A percentile compares a stretch with the other conserved stretches of the same genome.
These are phyloP conservation scores for Chaetomium globosum DNA, from an alignment of 2,329 filamentous ascomycete genomes.

Conservation along the genomic window DNA sequence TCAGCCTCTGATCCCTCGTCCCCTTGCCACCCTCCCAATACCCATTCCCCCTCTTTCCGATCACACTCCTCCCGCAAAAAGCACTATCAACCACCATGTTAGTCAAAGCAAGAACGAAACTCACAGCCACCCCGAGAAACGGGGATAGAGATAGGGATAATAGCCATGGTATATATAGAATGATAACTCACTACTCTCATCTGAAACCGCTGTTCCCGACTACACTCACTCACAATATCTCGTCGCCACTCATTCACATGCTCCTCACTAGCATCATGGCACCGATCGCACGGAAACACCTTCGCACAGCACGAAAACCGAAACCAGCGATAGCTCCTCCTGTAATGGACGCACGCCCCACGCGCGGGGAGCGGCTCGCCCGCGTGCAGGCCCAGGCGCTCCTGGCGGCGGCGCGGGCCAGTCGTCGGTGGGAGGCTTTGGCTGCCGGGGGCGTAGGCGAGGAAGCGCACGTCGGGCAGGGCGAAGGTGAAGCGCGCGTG, in stretches of 20 bases:
- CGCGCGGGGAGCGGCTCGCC: constrained; percentile 58
- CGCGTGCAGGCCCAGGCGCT: constrained; percentile 59
- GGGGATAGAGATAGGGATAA: neutral
- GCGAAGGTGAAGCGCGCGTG: constrained; percentile 79
- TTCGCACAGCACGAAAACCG: constrained; percentile 64
- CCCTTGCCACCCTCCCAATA: constrained; percentile 90
- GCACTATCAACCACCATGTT: constrained; percentile 38
- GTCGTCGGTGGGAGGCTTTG: constrained; percentile 39
- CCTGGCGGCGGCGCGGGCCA: constrained; percentile 51
- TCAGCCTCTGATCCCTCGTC: constrained; percentile 69
- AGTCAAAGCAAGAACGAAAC: neutral
- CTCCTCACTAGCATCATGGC: constrained; percentile 71
- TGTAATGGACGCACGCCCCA: constrained; percentile 62
- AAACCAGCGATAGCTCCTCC: constrained; percentile 64
- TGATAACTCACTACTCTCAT: constrained; percentile 62
- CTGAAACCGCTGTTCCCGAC: constrained; percentile 76
- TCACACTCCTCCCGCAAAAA: constrained; percentile 70
- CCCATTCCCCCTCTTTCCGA: constrained; percentile 66
- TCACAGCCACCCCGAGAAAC: too few relatives aligned
- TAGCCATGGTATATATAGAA: too few relatives aligned
- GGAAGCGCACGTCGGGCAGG: constrained; percentile 76
- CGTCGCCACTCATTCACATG: constrained; percentile 80
- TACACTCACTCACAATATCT: constrained; percentile 82
- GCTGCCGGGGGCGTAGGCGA: constrained; percentile 65
- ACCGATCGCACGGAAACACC: constrained; percentile 67